Conservation (phyloP, 2,329 filamentous ascomycete genomes). For the Phaeosphaeriaceae sp. region DNA sequence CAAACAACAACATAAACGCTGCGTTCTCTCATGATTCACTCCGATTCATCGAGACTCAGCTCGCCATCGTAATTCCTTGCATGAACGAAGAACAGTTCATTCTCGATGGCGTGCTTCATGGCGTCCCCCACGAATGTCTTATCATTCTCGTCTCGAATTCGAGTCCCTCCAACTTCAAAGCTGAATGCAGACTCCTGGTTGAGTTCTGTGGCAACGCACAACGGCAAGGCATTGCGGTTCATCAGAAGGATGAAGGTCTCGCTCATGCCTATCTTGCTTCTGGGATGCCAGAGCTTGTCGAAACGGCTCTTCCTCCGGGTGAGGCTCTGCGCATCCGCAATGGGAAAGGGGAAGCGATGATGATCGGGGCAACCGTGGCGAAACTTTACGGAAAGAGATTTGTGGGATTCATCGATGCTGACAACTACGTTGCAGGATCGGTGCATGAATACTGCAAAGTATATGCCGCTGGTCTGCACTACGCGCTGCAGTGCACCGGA, state of each 20-base stretch:
- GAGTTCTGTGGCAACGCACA: slow-evolving; percentile 5
- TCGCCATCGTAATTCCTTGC: slow-evolving; percentile 20
- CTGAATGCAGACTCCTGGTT: slow-evolving; percentile 9
- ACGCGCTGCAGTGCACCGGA: slow-evolving; percentile 2
- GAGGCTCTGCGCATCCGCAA: slow-evolving; percentile 9
- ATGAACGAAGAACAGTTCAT: slow-evolving; percentile 21
- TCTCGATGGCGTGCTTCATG: slow-evolving; percentile 19
- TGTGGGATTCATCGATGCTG: slow-evolving; percentile 24
- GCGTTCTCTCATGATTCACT: slow-evolving; percentile 10
- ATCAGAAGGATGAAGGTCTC: slow-evolving; percentile 15
- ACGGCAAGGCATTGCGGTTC: slow-evolving; percentile 8
- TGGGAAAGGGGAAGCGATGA: slow-evolving; percentile 26
- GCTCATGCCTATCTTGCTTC: slow-evolving; percentile 14
- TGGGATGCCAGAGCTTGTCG: slow-evolving; percentile 10
- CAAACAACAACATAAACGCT: not conserved
- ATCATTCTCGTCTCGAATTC: slow-evolving; percentile 24
- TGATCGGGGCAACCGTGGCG: slow-evolving; percentile 14
- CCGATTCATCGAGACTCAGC: slow-evolving; percentile 10
- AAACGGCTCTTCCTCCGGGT: not conserved
- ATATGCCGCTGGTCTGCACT: slow-evolving; percentile 19
- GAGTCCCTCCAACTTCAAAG: slow-evolving; percentile 6
- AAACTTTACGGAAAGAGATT: slow-evolving; percentile 13
- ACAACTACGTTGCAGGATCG: slow-evolving; percentile 21
- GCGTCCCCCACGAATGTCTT: slow-evolving; percentile 19
- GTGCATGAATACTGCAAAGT: slow-evolving; percentile 27